Evolutionary conservation across 768 basidiomycete genomes (phyloP), one percentile per base, ranked within the genome.

Genomic region (Pleurotus ostreatus): DNA sequence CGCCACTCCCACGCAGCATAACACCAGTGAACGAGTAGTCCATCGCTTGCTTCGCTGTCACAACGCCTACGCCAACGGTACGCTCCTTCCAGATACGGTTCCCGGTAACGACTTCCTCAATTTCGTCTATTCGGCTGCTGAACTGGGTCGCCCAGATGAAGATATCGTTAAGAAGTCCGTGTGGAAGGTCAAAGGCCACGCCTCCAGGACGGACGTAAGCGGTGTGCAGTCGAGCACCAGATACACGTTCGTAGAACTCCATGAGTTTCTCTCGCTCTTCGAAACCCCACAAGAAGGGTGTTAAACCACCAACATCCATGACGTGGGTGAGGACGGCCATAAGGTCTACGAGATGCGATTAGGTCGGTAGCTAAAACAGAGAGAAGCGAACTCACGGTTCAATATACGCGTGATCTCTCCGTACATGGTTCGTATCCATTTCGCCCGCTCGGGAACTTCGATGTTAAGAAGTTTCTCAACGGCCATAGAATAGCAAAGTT

Each of bases 181-280:
- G 95, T 9, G 96, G 96, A 45, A 99, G 78, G 67, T 99, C 96
- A 67, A 94, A 98, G 1, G 96, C 96, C 47, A 99, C 96, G 64
- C 96, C 96, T 59, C 96, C 96, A 1, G 96, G 96, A 59, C 96
- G 89, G 47, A 98, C 89, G 69, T 98, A 99, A n/a, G 96, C 96
- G 4, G 94, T 86, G 66, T 99, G 96, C 65, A 99, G 81, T 55
- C 96, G 94, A 4, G 96, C 96, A 61, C 96, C 96, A 7, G 95
- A 98, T 40, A 98, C 96, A 56, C 96, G 94, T 74, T 99, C 96
- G 71, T 99, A 99, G 74, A 98, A 99, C 69, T 99, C 96, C 96
- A 98, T 98, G 60, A 98, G 85, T 78, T 99, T 99, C 76, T 98
- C 96, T 55, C 96, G 93, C 72, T 99, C 96, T 73, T 98, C 96